Base-by-base conservation (phyloP, 2,329 filamentous ascomycete species). In the Fusarium sp. region DNA sequence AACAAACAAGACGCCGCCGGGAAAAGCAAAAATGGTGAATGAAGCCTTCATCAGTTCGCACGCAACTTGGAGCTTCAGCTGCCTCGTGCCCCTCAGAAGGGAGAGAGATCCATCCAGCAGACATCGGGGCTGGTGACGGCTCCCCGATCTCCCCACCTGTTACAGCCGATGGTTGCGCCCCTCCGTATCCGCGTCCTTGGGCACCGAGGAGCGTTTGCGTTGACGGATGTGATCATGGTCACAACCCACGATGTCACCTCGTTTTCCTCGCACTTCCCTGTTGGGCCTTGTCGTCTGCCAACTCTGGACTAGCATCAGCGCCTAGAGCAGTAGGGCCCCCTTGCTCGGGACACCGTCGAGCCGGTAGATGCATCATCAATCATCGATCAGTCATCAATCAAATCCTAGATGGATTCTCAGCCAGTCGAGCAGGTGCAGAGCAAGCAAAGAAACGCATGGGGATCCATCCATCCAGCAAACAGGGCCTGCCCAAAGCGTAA, bases 121-220 rank as follows among this genome's bases (percentile, higher is more conserved):
- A 52, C n/a, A 30, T 34, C 59, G 65, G 66, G 66, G 65, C 54
- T 52, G 30, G 41, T 46, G 41, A 50, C 66, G 60, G 65, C 46
- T 68, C 66, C 66, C 66, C 66, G 66, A 69, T 65, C 50, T 66
- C 60, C 50, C 66, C 65, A 69, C 60, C 66, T 48, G 52, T 51
- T 39, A 39, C 28, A 23, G n/a, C 48, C 31, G 54, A 60, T 60
- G 46, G 18, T 28, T 36, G 30, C 48, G 53, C 66, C 52, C 48
- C 27, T 50, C 39, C 39, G 44, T 36, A 68, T 48, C 65, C 65
- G 60, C 34, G 36, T 43, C 54, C 44, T 58, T 61, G 60, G 60
- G 54, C 47, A 52, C 58, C 63, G 46, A 60, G 59, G 65, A 69
- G 65, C 52, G 47, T 48, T 56, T 68, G 65, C 41, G 65, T 46